Evolutionary conservation across 2,329 filamentous ascomycete species (phyloP).

Genomic region (Cladosporium halotolerans): DNA sequence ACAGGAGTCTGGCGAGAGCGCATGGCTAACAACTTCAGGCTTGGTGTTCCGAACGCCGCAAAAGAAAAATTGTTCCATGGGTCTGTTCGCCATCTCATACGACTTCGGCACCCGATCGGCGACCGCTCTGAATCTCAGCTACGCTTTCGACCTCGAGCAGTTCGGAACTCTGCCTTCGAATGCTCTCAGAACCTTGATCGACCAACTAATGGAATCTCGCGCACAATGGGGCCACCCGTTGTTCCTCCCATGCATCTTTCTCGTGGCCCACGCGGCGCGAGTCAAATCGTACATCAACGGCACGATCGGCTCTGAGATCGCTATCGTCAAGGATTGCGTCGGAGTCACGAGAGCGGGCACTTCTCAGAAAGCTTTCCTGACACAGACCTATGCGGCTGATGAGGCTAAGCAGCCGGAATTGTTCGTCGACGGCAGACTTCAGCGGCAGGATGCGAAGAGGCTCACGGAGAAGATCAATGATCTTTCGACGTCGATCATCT

Average conservation of each 20-base stretch:
- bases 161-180: neutral
- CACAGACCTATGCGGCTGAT: no score
- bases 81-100: conserved; percentile 12
- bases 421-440: conserved; percentile 10
- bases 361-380: neutral
- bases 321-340: conserved; percentile 11
- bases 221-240: conserved; percentile 2
- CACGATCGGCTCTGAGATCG: conserved; percentile 3
- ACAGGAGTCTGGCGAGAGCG: no score
- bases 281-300: conserved; percentile 8
- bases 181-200: no score
- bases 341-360: conserved; percentile 15
- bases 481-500: conserved; percentile 12
- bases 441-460: conserved; percentile 10
- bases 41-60: conserved; percentile 15
- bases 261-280: conserved; percentile 1
- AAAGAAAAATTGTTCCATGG: conserved; percentile 13
- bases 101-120: conserved; percentile 12
- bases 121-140: conserved; percentile 13
- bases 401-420: neutral
- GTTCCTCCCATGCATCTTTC: conserved; percentile 11
- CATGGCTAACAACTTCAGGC: neutral
- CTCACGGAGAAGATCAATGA: conserved; percentile 14
- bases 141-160: conserved; percentile 12
- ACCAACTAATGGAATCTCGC: no score